Percentiles rank a stretch among this genome's conserved stretches.
Evolutionary conservation across 1,139 yeast species (phyloP).

Genomic region (Geotrichum candidum): DNA sequence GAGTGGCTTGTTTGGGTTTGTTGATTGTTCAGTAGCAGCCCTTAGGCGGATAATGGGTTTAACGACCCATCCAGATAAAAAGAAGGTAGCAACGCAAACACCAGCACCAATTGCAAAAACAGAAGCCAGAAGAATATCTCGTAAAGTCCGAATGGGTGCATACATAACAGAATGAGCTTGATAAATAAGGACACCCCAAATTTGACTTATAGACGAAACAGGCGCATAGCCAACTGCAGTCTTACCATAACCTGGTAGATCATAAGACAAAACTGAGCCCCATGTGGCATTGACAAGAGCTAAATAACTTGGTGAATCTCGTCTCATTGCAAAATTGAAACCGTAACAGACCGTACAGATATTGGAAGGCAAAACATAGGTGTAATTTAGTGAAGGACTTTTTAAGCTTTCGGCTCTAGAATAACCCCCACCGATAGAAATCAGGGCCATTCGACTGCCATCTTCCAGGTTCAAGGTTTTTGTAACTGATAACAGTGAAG

Average conservation of each 20-base stretch:
- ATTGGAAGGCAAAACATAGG: constrained; percentile 22
- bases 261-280: constrained; percentile 49
- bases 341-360: constrained; percentile 21
- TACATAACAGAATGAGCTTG: constrained; percentile 57
- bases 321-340: constrained; percentile 17
- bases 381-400: constrained; percentile 18
- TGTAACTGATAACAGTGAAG: constrained; percentile 46
- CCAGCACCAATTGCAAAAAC: constrained; percentile 75
- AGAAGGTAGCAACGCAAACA: constrained; percentile 69
- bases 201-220: constrained; percentile 43
- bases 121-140: constrained; percentile 70
- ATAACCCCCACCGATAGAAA: constrained; percentile 23
- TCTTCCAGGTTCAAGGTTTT: constrained; percentile 41
- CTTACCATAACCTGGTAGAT: constrained; percentile 37
- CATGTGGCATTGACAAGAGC: constrained; percentile 37
- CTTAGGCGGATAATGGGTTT: constrained; percentile 76
- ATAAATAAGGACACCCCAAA: constrained; percentile 70
- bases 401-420: constrained; percentile 1
- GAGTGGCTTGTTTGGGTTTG: constrained; percentile 19
- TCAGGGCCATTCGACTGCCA: constrained; percentile 31
- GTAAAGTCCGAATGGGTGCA: constrained; percentile 57
- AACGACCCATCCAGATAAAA: constrained; percentile 81
- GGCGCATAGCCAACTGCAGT: constrained; percentile 69
- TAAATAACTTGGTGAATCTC: constrained; percentile 16
- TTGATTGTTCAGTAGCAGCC: constrained; percentile 70